phyloP scores from a whole-genome alignment of 192 early-diverging fungal genomes.

The Pilobolus umbonatus region DNA sequence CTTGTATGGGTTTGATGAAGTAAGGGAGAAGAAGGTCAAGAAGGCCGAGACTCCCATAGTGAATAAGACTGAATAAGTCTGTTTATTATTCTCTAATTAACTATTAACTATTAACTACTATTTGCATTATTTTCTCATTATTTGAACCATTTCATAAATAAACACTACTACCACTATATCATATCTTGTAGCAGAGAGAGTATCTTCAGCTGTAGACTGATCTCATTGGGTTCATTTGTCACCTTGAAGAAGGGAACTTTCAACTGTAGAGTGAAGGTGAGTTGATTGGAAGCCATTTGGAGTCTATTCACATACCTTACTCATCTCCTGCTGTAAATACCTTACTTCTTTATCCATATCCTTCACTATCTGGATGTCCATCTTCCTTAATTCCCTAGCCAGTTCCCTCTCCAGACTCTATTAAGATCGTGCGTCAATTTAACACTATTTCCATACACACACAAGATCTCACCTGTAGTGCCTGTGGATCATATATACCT shows the following conservation, averaged over 20 bases:
- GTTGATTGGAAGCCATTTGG: background rate
- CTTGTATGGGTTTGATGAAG: conserved; percentile 77
- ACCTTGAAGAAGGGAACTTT: conserved; percentile 23
- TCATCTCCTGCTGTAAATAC: conserved; percentile 4
- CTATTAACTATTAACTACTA: background rate
- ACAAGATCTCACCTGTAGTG: too few species aligned
- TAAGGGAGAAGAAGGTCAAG: conserved; percentile 38
- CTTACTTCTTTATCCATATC: conserved; percentile 13
- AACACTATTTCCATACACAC: too few species aligned
- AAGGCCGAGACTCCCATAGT: background rate
- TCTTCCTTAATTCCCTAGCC: background rate
- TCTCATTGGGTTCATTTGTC: conserved; percentile 3
- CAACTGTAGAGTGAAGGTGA: background rate
- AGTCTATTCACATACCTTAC: background rate
- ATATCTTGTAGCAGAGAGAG: conserved; percentile 22
- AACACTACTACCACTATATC: too few species aligned
- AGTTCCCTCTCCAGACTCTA: background rate
- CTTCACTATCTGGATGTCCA: conserved; percentile 9
- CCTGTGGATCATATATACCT: background rate
- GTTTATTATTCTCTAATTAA: background rate
- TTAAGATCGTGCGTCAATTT: too few species aligned
- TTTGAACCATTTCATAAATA: conserved; percentile 8
- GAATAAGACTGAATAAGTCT: background rate
- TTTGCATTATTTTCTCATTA: background rate
- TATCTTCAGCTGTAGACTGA: conserved; percentile 17